phyloP scores from a whole-genome alignment of 106 monocot species.

The Triglochin maritima region DNA sequence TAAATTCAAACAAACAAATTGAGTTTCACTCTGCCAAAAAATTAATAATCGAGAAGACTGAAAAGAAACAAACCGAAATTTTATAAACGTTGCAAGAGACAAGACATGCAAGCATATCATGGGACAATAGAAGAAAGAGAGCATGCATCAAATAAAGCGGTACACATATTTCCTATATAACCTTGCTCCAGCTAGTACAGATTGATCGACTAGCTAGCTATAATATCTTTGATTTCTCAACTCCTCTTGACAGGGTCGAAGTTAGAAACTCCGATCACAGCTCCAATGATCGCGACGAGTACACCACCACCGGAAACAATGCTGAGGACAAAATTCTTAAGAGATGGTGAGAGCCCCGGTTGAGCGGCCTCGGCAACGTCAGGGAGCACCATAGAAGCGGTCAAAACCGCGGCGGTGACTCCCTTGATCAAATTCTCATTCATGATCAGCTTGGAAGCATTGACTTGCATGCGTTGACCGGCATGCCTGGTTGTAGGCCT shows the following conservation, averaged over 20 bases:
- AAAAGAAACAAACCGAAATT: too few species aligned
- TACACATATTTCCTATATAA: too few species aligned
- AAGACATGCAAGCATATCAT: too few species aligned
- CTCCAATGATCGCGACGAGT: constrained; percentile 15
- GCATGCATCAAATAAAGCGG: too few species aligned
- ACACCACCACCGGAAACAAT: constrained; percentile 23
- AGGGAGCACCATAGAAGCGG: constrained; percentile 19
- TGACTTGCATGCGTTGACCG: neutral
- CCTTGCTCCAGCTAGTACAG: too few species aligned
- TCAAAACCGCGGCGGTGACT: constrained; percentile 22
- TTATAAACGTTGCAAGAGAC: too few species aligned
- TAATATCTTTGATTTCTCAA: neutral
- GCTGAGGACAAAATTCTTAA: constrained; percentile 32
- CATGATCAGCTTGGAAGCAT: neutral
- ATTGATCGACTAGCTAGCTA: too few species aligned
- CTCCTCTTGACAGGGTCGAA: constrained; percentile 31
- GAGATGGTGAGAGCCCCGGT: constrained; percentile 25
- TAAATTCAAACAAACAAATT: too few species aligned
- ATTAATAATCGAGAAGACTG: too few species aligned
- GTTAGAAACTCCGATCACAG: constrained; percentile 24
- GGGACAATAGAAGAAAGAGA: too few species aligned
- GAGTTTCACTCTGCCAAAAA: too few species aligned
- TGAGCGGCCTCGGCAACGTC: constrained; percentile 28
- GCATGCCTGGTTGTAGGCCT: neutral
- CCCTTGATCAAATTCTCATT: constrained; percentile 18